phyloP scores from a whole-genome alignment of 768 basidiomycete species.

The Imleria badia region DNA sequence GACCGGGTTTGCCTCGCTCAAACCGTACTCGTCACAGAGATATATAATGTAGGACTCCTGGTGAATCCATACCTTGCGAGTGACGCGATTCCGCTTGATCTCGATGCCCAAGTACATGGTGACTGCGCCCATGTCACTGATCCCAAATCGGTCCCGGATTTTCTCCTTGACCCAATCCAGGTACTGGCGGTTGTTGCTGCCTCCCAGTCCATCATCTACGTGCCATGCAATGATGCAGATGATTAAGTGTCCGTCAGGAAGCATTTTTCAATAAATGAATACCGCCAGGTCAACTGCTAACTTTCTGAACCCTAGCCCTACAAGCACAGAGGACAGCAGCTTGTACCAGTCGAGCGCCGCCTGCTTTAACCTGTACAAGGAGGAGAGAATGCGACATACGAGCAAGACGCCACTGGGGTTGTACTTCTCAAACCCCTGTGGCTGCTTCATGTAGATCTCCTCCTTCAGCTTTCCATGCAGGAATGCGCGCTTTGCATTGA shows the following conservation, averaged over 20 bases:
- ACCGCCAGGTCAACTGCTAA: not conserved
- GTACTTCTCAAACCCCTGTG: slow-evolving; percentile 27
- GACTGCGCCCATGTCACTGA: too few species aligned
- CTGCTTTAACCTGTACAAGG: slow-evolving; percentile 3
- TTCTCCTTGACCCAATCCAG: too few species aligned
- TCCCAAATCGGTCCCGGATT: too few species aligned
- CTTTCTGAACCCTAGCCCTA: not conserved
- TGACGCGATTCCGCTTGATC: not conserved
- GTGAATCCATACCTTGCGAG: not conserved
- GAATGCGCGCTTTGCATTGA: slow-evolving; percentile 1
- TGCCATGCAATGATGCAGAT: slow-evolving; percentile 14
- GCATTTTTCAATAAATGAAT: not conserved
- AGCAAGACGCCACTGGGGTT: accelerated
- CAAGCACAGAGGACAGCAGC: not conserved
- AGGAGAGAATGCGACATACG: not conserved
- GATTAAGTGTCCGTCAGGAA: not conserved
- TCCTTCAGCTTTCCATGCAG: slow-evolving; percentile 7
- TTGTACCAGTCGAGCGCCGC: not conserved
- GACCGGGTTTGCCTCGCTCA: not conserved
- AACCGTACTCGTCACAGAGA: not conserved
- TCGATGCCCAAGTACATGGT: too few species aligned
- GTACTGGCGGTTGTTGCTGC: not conserved
- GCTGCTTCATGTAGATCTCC: slow-evolving; percentile 39
- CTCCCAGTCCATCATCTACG: not conserved
- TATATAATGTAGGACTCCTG: not conserved